These are phyloP conservation scores for Wallacemonas collosoma DNA, from an alignment of 208 protist genomes.

Conservation along the genomic window DNA sequence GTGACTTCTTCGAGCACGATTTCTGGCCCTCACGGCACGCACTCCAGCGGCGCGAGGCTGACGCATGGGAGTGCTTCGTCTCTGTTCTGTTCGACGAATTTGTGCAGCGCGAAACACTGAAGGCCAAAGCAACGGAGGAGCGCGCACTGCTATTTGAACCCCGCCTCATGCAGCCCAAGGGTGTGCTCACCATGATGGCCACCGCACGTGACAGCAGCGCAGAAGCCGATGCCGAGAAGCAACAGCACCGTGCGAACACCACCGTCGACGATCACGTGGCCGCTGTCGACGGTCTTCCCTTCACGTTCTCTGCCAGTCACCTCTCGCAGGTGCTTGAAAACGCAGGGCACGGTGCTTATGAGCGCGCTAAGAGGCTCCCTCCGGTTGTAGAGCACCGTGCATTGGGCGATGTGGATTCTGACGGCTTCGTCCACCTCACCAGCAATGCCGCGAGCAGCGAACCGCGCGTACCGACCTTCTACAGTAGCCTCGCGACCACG, in stretches of 20 bases:
- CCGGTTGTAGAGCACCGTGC: neutral
- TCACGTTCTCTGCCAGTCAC: conserved; percentile 11
- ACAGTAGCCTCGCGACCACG: conserved; percentile 2
- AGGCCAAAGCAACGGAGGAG: neutral
- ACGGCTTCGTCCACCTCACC: neutral
- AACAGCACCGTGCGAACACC: neutral
- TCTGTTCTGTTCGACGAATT: conserved; percentile 10
- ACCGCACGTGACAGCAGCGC: neutral
- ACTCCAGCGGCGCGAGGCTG: neutral
- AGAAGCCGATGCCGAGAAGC: neutral
- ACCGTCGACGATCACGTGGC: neutral
- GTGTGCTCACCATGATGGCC: neutral
- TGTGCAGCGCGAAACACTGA: neutral
- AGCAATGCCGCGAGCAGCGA: conserved; percentile 16
- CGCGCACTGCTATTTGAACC: conserved; percentile 1
- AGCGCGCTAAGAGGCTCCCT: neutral
- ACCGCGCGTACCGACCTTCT: conserved; percentile 10
- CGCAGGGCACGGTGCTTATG: neutral
- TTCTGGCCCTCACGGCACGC: neutral
- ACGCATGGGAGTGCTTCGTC: conserved; percentile 7
- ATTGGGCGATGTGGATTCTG: neutral
- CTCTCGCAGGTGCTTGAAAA: conserved; percentile 2
- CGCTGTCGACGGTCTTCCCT: neutral
- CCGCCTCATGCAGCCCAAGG: neutral
- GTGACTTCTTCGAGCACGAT: neutral